These are phyloP conservation scores for Yarrowia deformans DNA, from an alignment of 805 yeast genomes.

Conservation along the genomic window DNA sequence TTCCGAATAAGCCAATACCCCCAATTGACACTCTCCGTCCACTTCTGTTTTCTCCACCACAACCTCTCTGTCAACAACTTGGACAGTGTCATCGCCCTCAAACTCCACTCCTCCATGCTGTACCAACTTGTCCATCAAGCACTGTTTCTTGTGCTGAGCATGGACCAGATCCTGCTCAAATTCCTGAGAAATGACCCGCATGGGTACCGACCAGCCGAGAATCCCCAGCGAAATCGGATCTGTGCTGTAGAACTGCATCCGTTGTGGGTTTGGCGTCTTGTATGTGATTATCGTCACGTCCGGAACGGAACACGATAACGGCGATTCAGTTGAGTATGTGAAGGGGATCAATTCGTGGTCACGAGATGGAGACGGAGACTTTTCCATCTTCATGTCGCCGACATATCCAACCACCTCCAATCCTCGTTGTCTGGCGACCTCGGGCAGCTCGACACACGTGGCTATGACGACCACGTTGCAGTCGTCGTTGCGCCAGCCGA, in stretches of 20 bases:
- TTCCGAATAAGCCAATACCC: background rate
- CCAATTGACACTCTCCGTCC: conserved; percentile 9
- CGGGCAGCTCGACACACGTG: conserved; percentile 4
- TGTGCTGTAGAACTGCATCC: conserved; percentile 78
- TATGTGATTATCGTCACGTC: conserved; percentile 57
- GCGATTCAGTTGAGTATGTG: background rate
- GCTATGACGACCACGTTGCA: conserved; percentile 32
- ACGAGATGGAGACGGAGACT: background rate
- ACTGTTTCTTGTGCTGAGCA: conserved; percentile 40
- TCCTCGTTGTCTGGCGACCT: background rate
- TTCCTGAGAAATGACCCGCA: conserved; percentile 45
- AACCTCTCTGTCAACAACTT: conserved; percentile 23
- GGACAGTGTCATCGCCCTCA: background rate
- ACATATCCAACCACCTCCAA: conserved; percentile 5
- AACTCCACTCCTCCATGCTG: conserved; percentile 43
- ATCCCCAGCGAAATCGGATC: conserved; percentile 73
- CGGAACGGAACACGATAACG: background rate
- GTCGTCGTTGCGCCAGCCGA: conserved; percentile 47
- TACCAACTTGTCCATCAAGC: conserved; percentile 43
- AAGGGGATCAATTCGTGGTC: background rate
- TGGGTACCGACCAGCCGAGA: conserved; percentile 46
- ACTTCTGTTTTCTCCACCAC: conserved; percentile 45
- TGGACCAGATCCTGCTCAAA: conserved; percentile 49
- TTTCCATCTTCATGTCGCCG: too few relatives aligned
- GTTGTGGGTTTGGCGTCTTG: conserved; percentile 72